Evolutionary conservation across 208 protist species (phyloP).

Genomic region (Phytomonas sp.): DNA sequence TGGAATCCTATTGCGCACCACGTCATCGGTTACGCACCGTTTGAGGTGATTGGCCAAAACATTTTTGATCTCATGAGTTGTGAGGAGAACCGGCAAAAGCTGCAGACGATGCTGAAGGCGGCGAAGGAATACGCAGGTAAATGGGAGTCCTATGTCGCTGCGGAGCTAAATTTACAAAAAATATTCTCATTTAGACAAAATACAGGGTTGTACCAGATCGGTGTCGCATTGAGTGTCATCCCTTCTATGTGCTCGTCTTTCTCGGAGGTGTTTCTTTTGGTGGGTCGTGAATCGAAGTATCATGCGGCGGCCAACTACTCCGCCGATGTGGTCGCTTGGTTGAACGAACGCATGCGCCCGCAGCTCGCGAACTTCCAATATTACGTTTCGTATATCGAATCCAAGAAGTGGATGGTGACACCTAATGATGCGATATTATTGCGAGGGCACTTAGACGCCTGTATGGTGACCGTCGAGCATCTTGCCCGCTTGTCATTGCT

Average conservation of each 20-base stretch:
- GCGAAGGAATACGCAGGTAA: slow-evolving; percentile 45
- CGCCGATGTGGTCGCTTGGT: slow-evolving; percentile 63
- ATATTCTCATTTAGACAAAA: slow-evolving; percentile 63
- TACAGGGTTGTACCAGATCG: slow-evolving; percentile 49
- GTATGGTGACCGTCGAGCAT: slow-evolving; percentile 50
- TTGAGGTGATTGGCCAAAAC: slow-evolving; percentile 62
- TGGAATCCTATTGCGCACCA: slow-evolving; percentile 63
- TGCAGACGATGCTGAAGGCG: slow-evolving; percentile 37
- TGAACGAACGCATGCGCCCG: slow-evolving; percentile 58
- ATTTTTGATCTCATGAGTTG: slow-evolving; percentile 54
- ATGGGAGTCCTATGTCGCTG: slow-evolving; percentile 51
- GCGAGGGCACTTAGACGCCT: slow-evolving; percentile 61
- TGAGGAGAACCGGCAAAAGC: slow-evolving; percentile 25
- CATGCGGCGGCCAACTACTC: slow-evolving; percentile 56
- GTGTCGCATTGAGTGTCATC: slow-evolving; percentile 56
- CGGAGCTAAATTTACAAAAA: slow-evolving; percentile 35
- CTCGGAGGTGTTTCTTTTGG: slow-evolving; percentile 69
- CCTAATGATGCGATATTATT: slow-evolving; percentile 49
- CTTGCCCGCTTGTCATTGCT: slow-evolving; percentile 62
- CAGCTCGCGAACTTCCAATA: slow-evolving; percentile 63
- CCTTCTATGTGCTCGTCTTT: slow-evolving; percentile 41
- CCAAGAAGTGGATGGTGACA: slow-evolving; percentile 40
- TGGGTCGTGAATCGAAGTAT: slow-evolving; percentile 68
- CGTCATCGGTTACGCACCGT: slow-evolving; percentile 47
- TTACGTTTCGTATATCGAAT: slow-evolving; percentile 48